Conservation (phyloP, 2,329 filamentous ascomycete genomes). For the Colletotrichum trifolii region DNA sequence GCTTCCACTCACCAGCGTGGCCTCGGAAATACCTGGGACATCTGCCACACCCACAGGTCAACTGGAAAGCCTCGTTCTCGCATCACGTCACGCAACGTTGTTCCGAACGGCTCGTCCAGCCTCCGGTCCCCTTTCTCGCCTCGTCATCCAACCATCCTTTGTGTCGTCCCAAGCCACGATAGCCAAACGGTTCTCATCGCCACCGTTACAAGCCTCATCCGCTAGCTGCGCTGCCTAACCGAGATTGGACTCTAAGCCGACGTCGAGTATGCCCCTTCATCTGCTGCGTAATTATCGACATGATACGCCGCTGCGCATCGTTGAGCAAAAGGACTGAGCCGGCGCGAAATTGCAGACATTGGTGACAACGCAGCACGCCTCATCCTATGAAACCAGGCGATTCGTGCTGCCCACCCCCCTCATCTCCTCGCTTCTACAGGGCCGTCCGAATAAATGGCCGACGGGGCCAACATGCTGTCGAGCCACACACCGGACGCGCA, state of each 20-base stretch:
- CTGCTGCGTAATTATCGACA: too few species aligned
- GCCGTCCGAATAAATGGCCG: slow-evolving; percentile 21
- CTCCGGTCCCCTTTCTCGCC: background rate
- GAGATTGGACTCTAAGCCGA: background rate
- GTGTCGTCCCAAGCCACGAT: slow-evolving; percentile 20
- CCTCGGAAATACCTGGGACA: slow-evolving; percentile 13
- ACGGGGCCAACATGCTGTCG: slow-evolving; percentile 5
- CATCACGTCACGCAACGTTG: slow-evolving; percentile 17
- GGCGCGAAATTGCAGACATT: too few species aligned
- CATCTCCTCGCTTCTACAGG: background rate
- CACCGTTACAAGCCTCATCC: slow-evolving; percentile 5
- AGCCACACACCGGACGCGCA: background rate
- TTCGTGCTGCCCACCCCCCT: slow-evolving; percentile 23
- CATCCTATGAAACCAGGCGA: slow-evolving; percentile 31
- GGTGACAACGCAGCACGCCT: slow-evolving; percentile 7
- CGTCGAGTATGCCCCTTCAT: too few species aligned
- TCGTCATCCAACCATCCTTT: slow-evolving; percentile 19
- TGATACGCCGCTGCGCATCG: too few species aligned
- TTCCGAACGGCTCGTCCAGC: slow-evolving; percentile 5
- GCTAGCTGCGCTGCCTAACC: too few species aligned
- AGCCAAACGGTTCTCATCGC: slow-evolving; percentile 1
- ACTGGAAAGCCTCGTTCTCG: slow-evolving; percentile 23
- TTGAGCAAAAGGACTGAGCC: too few species aligned
- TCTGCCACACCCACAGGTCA: background rate
- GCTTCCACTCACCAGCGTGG: slow-evolving; percentile 18